phyloP scores from a whole-genome alignment of 805 yeast species.

The Candida patagonica region DNA sequence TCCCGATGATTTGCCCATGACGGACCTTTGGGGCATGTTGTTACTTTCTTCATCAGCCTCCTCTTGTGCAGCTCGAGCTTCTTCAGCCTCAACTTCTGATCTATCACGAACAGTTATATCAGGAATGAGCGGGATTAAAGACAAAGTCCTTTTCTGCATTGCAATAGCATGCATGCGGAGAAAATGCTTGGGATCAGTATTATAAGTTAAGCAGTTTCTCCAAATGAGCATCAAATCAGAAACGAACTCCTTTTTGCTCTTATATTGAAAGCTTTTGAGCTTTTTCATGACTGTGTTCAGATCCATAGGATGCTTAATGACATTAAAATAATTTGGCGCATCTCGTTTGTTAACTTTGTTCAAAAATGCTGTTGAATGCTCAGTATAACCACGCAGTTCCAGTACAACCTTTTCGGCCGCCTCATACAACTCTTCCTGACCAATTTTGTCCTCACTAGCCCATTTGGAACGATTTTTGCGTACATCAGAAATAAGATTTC shows the following conservation, averaged over 20 bases:
- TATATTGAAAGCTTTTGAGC: slow-evolving; percentile 70
- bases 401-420: slow-evolving; percentile 93
- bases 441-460: slow-evolving; percentile 92
- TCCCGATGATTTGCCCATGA: slow-evolving; percentile 33
- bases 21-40: slow-evolving; percentile 10
- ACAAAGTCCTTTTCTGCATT: slow-evolving; percentile 82
- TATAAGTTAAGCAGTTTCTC: slow-evolving; percentile 87
- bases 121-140: slow-evolving; percentile 77
- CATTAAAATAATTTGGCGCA: slow-evolving; percentile 90
- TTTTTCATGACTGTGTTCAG: slow-evolving; percentile 89
- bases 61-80: slow-evolving; percentile 13
- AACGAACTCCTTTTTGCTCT: slow-evolving; percentile 81
- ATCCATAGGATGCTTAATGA: slow-evolving; percentile 94
- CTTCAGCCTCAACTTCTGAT: slow-evolving; percentile 33
- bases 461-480: slow-evolving; percentile 93
- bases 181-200: slow-evolving; percentile 91
- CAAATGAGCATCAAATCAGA: slow-evolving; percentile 92
- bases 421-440: slow-evolving; percentile 96
- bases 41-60: slow-evolving; percentile 12
- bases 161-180: slow-evolving; percentile 87
- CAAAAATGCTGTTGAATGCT: slow-evolving; percentile 91
- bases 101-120: slow-evolving; percentile 64
- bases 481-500: slow-evolving; percentile 82
- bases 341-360: slow-evolving; percentile 96
- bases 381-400: slow-evolving; percentile 85